Conservation (phyloP, 2,329 filamentous ascomycete genomes). For the Lasiodiplodia hormozganensis region DNA sequence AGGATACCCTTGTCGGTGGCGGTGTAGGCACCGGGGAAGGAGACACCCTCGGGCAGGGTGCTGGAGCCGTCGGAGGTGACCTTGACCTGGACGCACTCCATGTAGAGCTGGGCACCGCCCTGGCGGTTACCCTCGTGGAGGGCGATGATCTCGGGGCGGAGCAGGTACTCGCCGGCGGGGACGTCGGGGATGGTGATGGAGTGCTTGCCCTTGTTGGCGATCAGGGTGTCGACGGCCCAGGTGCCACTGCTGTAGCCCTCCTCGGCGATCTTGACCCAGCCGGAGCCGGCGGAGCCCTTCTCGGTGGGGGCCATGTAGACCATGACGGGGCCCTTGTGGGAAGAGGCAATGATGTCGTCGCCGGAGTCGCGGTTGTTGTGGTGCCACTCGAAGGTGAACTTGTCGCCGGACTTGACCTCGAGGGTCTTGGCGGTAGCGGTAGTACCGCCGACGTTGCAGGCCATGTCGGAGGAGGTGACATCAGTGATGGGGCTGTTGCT, state of each 20-base stretch:
- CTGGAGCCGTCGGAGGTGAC: conserved; percentile 18
- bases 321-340: conserved; percentile 61
- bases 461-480: conserved; percentile 43
- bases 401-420: conserved; percentile 56
- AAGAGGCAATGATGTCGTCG: conserved; percentile 61
- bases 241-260: conserved; percentile 43
- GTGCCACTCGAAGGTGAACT: conserved; percentile 57
- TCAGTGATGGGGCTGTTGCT: conserved; percentile 46
- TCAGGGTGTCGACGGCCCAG: conserved; percentile 52
- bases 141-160: conserved; percentile 54
- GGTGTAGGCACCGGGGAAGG: conserved; percentile 54
- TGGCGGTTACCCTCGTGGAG: conserved; percentile 49
- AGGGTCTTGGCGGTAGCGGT: conserved; percentile 51
- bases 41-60: conserved; percentile 50
- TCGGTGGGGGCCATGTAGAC: conserved; percentile 58
- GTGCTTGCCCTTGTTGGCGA: conserved; percentile 52
- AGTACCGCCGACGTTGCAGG: conserved; percentile 44
- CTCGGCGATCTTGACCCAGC: conserved; percentile 59
- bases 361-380: conserved; percentile 53
- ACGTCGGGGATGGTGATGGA: conserved; percentile 51
- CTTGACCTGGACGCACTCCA: conserved; percentile 46
- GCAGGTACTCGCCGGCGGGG: conserved; percentile 50
- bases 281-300: conserved; percentile 56
- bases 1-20: conserved; percentile 49
- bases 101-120: conserved; percentile 53